Base-by-base conservation (phyloP, 2,329 filamentous ascomycete genomes). In the Lasiodiplodia theobromae region DNA sequence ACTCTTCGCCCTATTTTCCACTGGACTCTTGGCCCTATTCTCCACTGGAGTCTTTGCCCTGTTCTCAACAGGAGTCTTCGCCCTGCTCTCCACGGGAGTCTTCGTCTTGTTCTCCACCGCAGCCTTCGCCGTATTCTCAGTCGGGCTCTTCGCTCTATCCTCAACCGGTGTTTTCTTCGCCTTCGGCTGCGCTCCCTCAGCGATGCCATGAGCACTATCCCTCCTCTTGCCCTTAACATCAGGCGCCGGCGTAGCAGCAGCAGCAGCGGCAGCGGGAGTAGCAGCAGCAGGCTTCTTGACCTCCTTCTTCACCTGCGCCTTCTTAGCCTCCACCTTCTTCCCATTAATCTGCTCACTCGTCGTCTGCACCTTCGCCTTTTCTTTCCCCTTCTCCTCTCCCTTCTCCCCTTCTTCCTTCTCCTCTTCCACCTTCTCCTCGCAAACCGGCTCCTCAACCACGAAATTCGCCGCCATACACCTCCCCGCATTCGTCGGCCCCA, bases 401-500 rank as follows among this genome's bases (percentile, higher is more conserved):
- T 70, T 49, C 18, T 63, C 38, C 49, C 49, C 31, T 40, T 40
- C 18, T 28, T 44, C 16, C 52, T 37, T 7, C 51, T 52, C 60
- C 18, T 54, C 28, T 1, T 12, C n/a, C 11, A 47, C 31, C 37
- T 14, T 31, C 34, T 66, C 52, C 51, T 40, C 57, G 11, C 44
- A 37, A 14, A 77, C 74, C 14, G 72, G 71, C 11, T 77, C 74
- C 67, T 80, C 78, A 6, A 80, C 78, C 73, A 79, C 75, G 69
- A 79, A 80, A 66, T 80, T 79, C 28, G 77, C 77, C 5, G 77
- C 78, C 77, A 79, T 80, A 65, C 77, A 78, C 28, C 73, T 73
- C 28, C 77, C 78, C 2, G 78, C 77, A 49, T 79, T 80, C 69
- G 78, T 76, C 21, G 70, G 70, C 1, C 78, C 78, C 1, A 79